Conservation (phyloP, 176 grass and related monocot genomes). For the Pharus latifolius region DNA sequence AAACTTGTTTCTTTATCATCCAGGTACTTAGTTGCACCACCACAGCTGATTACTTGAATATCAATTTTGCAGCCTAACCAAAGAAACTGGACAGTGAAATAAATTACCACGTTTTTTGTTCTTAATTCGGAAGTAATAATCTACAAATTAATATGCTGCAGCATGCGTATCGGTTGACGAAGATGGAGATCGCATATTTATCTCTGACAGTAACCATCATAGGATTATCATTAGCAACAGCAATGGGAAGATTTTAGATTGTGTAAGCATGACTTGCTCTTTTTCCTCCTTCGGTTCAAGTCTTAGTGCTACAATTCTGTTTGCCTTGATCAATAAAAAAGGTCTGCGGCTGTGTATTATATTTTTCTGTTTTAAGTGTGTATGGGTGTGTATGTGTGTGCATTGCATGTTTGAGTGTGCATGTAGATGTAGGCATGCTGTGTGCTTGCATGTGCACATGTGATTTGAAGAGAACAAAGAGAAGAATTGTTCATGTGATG, state of each 20-base stretch:
- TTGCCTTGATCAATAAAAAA: neutral
- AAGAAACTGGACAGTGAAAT: neutral
- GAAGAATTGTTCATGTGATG: no score
- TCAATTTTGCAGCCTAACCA: neutral
- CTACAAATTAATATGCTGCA: conserved; percentile 24
- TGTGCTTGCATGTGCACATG: no score
- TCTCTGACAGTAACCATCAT: conserved; percentile 81
- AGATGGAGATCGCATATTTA: conserved; percentile 73
- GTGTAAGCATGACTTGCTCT: conserved; percentile 38
- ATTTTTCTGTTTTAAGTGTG: no score
- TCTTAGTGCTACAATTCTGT: neutral
- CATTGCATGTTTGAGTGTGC: no score
- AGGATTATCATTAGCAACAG: conserved; percentile 69
- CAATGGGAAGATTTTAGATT: conserved; percentile 65
- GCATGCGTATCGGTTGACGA: conserved; percentile 72
- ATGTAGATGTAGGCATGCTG: no score
- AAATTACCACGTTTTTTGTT: neutral
- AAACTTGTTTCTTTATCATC: conserved; percentile 53
- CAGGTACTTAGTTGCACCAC: conserved; percentile 36
- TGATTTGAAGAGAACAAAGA: neutral
- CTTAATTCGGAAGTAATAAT: conserved; percentile 6
- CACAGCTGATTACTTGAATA: conserved; percentile 6
- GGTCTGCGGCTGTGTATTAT: neutral
- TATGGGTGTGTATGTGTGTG: no score
- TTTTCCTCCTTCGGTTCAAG: conserved; percentile 13